Conservation (phyloP, 305 asterid species). For the Rubia tinctorum region DNA sequence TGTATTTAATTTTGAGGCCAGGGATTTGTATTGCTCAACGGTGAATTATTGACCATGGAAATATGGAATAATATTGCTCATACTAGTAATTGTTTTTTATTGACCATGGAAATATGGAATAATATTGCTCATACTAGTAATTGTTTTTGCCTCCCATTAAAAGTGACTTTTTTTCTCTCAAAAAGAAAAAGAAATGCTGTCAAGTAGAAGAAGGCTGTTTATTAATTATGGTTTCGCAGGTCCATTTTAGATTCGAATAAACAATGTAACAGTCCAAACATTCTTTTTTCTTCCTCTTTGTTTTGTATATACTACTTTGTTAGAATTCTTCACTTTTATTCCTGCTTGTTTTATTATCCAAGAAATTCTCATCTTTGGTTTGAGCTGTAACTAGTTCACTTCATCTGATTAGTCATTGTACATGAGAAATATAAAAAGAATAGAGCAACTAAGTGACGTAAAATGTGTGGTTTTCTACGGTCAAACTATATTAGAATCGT, state of each 20-base stretch:
- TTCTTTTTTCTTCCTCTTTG: neutral
- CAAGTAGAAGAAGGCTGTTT: neutral
- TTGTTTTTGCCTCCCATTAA: neutral
- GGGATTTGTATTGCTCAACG: neutral
- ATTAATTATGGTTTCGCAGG: neutral
- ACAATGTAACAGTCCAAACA: neutral
- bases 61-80: neutral
- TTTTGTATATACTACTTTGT: neutral
- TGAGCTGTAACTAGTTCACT: no score
- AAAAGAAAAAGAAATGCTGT: neutral
- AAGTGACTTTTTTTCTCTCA: constrained; percentile 4
- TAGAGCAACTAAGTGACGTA: no score
- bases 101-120: neutral
- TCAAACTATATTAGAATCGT: no score
- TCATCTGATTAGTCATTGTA: no score
- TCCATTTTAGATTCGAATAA: constrained; percentile 9
- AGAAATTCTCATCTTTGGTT: neutral
- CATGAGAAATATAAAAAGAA: no score
- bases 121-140: neutral
- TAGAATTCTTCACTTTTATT: neutral
- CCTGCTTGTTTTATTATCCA: neutral
- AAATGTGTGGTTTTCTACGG: no score
- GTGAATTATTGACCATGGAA: neutral
- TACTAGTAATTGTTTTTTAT: no score
- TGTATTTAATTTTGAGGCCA: neutral